Conservation (phyloP, 1,284 basidiomycete species). For the Trichosporon faecale region DNA sequence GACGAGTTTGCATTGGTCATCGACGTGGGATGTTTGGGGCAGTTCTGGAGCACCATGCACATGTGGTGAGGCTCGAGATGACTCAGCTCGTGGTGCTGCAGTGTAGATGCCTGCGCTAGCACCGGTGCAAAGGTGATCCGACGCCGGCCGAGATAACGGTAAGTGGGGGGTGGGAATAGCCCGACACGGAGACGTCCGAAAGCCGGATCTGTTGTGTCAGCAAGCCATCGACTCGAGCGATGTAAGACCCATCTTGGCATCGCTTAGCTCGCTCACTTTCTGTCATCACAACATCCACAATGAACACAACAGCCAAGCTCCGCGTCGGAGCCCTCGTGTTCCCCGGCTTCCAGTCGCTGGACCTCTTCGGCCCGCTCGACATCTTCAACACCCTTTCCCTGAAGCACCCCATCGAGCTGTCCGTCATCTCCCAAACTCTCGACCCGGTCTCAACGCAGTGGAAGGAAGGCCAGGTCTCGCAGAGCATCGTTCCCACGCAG, state of each 20-base stretch:
- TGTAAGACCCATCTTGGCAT: too few relatives aligned
- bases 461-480: conserved; percentile 11
- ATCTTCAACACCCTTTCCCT: conserved; percentile 21
- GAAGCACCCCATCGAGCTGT: conserved; percentile 12
- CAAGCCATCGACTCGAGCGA: not conserved
- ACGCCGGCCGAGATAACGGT: not conserved
- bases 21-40: too few relatives aligned
- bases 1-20: too few relatives aligned
- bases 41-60: too few relatives aligned
- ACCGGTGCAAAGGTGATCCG: too few relatives aligned
- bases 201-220: not conserved
- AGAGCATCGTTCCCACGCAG: conserved; percentile 20
- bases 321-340: conserved; percentile 1
- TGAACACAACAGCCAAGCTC: not conserved
- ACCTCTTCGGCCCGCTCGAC: conserved; percentile 22
- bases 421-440: conserved; percentile 16
- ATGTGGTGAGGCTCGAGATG: too few relatives aligned
- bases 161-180: not conserved
- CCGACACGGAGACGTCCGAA: not conserved
- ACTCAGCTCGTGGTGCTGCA: too few relatives aligned
- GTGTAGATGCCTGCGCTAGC: too few relatives aligned
- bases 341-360: conserved; percentile 7
- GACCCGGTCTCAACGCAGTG: conserved; percentile 14
- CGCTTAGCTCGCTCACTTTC: too few relatives aligned
- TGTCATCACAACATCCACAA: not conserved